These are phyloP conservation scores for Rhododendron vialii DNA, from an alignment of 148 eudicot genomes.

Conservation along the genomic window DNA sequence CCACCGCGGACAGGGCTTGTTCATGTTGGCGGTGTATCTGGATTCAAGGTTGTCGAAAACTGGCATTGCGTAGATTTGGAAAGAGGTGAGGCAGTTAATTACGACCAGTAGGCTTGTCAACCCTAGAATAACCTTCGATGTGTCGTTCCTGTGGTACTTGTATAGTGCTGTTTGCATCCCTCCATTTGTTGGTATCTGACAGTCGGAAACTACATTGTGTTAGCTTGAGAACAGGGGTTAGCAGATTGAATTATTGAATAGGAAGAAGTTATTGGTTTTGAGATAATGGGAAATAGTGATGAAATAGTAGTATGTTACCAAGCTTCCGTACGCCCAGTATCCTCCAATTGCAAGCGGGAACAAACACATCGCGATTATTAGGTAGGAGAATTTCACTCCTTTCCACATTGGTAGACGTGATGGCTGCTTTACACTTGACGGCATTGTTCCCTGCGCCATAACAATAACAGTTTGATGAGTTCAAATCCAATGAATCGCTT, in stretches of 20 bases:
- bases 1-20: conserved; percentile 67
- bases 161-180: conserved; percentile 58
- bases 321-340: conserved; percentile 74
- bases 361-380: conserved; percentile 60
- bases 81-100: conserved; percentile 62
- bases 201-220: neutral
- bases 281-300: neutral
- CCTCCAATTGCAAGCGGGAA: conserved; percentile 74
- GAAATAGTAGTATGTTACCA: conserved; percentile 33
- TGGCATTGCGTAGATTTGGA: conserved; percentile 92
- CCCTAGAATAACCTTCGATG: conserved; percentile 36
- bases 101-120: conserved; percentile 47
- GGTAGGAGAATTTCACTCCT: conserved; percentile 64
- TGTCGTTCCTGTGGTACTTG: conserved; percentile 50
- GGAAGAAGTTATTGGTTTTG: neutral
- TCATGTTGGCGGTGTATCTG: conserved; percentile 46
- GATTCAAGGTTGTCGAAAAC: conserved; percentile 78
- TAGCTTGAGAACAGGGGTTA: neutral
- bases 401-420: conserved; percentile 78
- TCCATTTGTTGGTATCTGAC: conserved; percentile 55
- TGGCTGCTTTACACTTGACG: conserved; percentile 51
- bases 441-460: conserved; percentile 70
- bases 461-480: neutral
- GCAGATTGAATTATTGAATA: neutral
- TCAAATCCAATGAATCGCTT: neutral